Evolutionary conservation across 257 asterid genomes (phyloP), one percentile per base, ranked within the genome.

Genomic region (Solanum phureja): DNA sequence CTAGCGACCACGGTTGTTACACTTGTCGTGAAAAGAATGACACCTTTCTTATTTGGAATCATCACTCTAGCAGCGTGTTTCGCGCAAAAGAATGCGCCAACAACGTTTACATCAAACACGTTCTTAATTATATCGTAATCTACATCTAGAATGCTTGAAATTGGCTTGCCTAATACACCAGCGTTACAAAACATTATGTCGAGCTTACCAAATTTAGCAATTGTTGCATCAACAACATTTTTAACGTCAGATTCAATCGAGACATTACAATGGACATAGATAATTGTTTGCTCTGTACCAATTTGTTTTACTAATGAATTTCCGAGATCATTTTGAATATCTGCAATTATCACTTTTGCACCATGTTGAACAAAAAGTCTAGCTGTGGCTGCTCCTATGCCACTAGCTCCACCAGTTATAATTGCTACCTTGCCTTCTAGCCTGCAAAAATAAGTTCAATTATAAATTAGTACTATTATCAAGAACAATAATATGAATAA

Each of bases 141-240:
- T 1, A 38, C 13, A 0, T 86, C 71, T 42, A 42, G 1, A 19
- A 86, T 86, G 71, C 71, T 44, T 19, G 52, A 0, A 11, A 14
- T 13, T 40, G 44, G 44, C 29, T 49, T 31, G 4, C 83, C 88
- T 11, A 0, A 3, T 49, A 44, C 11, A 29, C 83, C 52, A 12
- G 83, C 56, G 7, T 86, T 86, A 76, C 56, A 31, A 27, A 12
- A 86, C 83, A 86, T 86, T n/a, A 86, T 31, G 52, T 71, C 88
- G 0, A 86, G 83, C 83, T 72, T 71, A 44, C 83, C 83, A 6
- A 40, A 31, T 14, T 86, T 86, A 0, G 23, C 83, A 24, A 86
- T 23, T 14, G 83, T 31, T 16, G n/a, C 24, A n/a, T 86, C 83
- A 2, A 86, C 71, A 0, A 33, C 35, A 14, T 86, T 29, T 86